Base-by-base conservation (phyloP, 2,329 filamentous ascomycete genomes). In the Neodidymelliopsis sp. region DNA sequence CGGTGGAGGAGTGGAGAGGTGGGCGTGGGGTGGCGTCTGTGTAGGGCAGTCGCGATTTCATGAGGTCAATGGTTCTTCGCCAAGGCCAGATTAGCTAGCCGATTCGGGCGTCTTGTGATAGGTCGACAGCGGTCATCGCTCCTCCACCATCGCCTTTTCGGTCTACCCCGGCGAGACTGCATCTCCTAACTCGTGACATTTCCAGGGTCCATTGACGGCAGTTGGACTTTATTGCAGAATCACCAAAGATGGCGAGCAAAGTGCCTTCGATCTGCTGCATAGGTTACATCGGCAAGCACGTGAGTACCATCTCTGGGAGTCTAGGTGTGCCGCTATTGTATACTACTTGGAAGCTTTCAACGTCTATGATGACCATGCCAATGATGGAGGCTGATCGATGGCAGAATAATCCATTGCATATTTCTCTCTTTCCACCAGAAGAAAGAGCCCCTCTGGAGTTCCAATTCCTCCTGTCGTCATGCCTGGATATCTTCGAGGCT, bases 381-480 rank as follows among this genome's bases (percentile, higher is more conserved):
- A n/a, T n/a, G n/a, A n/a, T n/a, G n/a, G 7, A 27, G 24, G 35
- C 24, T 23, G 12, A 15, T 13, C 22, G 11, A n/a, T 7, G 13
- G 16, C 27, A 97, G 92, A 96, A 97, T 78, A 96, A 97, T 70
- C 94, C 93, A 50, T 87, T 97, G 59, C 93, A 97, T 77, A 89
- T 96, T 64, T 86, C 90, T 53, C 85, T 96, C 70, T 96, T 97
- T 75, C 89, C 91, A 40, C 56, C 70, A n/a, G 83, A 89, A 79
- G 77, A 88, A 57, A 86, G 87, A 63, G 88, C 87, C 13, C 81
- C 85, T n/a, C 83, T 97, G 9, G 91, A 96, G 70, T 97, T 94
- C 78, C 91, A 89, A 25, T 91, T 97, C 64, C 83, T 97, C 37
- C 85, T 97, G 54, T 94, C 91, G 60, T 89, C 88, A 49, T 94